Conservation (phyloP, 768 basidiomycete species). For the Xerocomellus dryophilus region DNA sequence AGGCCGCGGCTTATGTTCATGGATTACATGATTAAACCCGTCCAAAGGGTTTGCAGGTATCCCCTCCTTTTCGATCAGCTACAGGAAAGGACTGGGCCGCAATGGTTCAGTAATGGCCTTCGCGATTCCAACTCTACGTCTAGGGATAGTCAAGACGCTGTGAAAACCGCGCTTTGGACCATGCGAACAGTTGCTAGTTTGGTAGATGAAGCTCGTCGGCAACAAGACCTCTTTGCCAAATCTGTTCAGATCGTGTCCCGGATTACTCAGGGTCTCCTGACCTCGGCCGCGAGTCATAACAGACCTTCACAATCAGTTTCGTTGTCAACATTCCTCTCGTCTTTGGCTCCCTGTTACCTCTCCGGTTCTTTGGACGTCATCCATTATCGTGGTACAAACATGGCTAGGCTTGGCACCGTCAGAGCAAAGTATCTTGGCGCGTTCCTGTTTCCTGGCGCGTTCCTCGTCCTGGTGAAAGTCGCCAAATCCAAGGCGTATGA, state of each 20-base stretch:
- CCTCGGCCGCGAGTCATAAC: slow-evolving; percentile 26
- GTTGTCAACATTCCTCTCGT: slow-evolving; percentile 59
- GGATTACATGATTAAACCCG: slow-evolving; percentile 96
- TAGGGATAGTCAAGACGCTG: slow-evolving; percentile 10
- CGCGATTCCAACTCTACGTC: neutral
- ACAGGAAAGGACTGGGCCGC: slow-evolving; percentile 15
- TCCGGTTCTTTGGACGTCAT: slow-evolving; percentile 89
- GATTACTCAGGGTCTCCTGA: slow-evolving; percentile 43
- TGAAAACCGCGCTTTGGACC: slow-evolving; percentile 52
- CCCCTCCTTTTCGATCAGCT: slow-evolving; percentile 84
- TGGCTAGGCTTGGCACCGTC: slow-evolving; percentile 47
- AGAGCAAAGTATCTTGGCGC: slow-evolving; percentile 86
- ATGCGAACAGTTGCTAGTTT: slow-evolving; percentile 75
- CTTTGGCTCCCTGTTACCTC: slow-evolving; percentile 74
- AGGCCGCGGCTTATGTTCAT: slow-evolving; percentile 55
- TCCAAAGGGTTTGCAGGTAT: slow-evolving; percentile 94
- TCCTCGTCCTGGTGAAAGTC: slow-evolving; percentile 84
- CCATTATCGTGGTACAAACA: slow-evolving; percentile 52
- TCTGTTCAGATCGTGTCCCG: slow-evolving; percentile 68
- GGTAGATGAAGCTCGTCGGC: slow-evolving; percentile 78
- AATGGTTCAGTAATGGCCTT: slow-evolving; percentile 1
- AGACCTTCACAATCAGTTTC: slow-evolving; percentile 37
- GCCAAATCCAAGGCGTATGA: slow-evolving; percentile 79
- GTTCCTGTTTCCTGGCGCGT: slow-evolving; percentile 85
- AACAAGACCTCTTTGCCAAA: slow-evolving; percentile 61